Base-by-base conservation (phyloP, 1,284 basidiomycete species). In the Ceratobasidium sp. region DNA sequence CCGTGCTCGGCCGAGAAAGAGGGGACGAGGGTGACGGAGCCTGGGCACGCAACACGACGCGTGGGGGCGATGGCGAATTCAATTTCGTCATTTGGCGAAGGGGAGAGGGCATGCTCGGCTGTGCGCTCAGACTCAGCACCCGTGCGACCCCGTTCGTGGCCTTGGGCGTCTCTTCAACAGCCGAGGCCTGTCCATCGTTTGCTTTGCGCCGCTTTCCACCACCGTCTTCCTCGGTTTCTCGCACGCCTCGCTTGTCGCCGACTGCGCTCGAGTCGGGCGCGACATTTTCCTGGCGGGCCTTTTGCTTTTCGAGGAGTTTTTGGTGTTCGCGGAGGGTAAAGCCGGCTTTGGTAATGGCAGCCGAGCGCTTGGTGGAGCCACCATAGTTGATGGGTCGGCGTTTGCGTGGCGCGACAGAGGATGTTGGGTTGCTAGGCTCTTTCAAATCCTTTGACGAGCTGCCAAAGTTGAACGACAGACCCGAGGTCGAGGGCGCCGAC, bases 341-440 rank as follows among this genome's bases (percentile, higher is more conserved):
- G 6, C 60, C 60, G 20, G 60, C 60, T 15, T 38, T 34, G 12
- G 60, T 52, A 27, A 52, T 40, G 1, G 47, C 60, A 13, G 60
- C 47, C 10, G 60, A 64, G 12, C 60, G 60, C 31, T 64, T 64
- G 22, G n/a, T 52, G 4, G 49, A 32, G 3, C 60, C 60, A 13
- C 60, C 60, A 42, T 64, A 64, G 60, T 64, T 64, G 60, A 64
- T 64, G 4, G 60, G 60, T 10, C 60, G 60, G 31, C 60, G 60
- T 13, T 38, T 45, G 31, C 60, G 60, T 52, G 60, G 60, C 12
- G 60, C 42, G n/a, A 52, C 47, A 4, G 47, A 22, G 3, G 60
- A 50, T 13, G n/a, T 2, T 17, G 13, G 55, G 43, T 7, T 35
- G 13, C 35, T 34, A 27, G 31, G 40, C 43, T 3, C 38, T 29